phyloP scores from a whole-genome alignment of 805 yeast species.

The Spencermartinsiella europaea region DNA sequence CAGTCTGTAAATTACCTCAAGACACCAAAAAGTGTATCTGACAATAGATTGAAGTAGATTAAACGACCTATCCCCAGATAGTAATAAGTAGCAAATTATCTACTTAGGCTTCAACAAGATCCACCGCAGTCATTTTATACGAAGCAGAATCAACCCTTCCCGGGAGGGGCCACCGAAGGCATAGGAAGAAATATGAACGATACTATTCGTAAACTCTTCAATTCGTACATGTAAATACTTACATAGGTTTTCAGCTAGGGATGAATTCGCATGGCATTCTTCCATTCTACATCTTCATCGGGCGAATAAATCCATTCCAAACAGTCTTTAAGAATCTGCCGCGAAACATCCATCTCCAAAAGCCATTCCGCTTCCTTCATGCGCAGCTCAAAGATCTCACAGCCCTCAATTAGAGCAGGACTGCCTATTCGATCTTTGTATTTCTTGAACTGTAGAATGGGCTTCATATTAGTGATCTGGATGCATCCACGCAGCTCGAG shows the following conservation, averaged over 20 bases:
- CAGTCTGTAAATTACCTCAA: too few species aligned
- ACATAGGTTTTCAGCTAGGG: neutral
- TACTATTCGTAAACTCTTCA: too few species aligned
- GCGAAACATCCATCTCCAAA: slow-evolving; percentile 53
- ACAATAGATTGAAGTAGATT: too few species aligned
- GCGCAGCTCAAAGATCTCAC: slow-evolving; percentile 59
- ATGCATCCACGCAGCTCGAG: slow-evolving; percentile 67
- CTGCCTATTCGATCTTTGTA: slow-evolving; percentile 34
- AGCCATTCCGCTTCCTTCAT: slow-evolving; percentile 56
- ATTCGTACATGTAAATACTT: too few species aligned
- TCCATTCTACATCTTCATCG: slow-evolving; percentile 17
- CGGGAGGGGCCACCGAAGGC: neutral
- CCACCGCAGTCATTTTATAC: neutral
- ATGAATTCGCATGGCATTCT: neutral
- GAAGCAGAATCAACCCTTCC: neutral
- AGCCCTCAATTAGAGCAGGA: slow-evolving; percentile 67
- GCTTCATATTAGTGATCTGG: slow-evolving; percentile 51
- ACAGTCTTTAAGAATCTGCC: slow-evolving; percentile 57
- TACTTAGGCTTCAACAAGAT: neutral
- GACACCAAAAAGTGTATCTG: too few species aligned
- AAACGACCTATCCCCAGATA: too few species aligned
- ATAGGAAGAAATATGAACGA: neutral
- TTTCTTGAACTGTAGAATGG: slow-evolving; percentile 62
- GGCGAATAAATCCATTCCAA: slow-evolving; percentile 39
- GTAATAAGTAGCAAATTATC: too few species aligned